phyloP scores from a whole-genome alignment of 805 yeast species.

The Grigorovia transvaalensis region DNA sequence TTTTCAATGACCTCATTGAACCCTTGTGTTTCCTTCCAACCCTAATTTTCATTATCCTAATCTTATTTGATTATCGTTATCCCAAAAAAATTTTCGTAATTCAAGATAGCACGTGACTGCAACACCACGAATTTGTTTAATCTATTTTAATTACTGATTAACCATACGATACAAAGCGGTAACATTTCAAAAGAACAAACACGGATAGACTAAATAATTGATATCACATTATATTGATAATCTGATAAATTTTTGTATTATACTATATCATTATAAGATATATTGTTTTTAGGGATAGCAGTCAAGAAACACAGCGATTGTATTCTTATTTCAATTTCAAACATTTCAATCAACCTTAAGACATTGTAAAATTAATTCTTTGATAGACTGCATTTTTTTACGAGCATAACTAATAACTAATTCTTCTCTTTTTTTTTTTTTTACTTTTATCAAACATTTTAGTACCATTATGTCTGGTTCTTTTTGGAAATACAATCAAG shows the following conservation, averaged over 20 bases:
- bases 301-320: background rate
- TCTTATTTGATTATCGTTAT: background rate
- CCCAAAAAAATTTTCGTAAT: background rate
- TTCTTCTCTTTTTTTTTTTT: background rate
- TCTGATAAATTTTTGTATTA: too few species aligned
- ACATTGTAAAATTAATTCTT: background rate
- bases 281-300: background rate
- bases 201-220: too few species aligned
- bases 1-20: too few species aligned
- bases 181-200: background rate
- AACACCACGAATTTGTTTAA: too few species aligned
- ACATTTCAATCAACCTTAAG: background rate
- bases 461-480: conserved; percentile 30
- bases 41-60: background rate
- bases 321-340: too few species aligned
- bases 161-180: background rate
- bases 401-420: background rate
- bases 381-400: background rate
- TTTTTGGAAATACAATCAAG: conserved; percentile 52
- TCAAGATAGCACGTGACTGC: background rate
- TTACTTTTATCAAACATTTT: background rate
- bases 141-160: background rate
- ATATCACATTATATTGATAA: too few species aligned
- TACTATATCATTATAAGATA: background rate
- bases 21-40: background rate